phyloP scores from a whole-genome alignment of 202 grass and related monocot genomes.

The Eragrostis tef region DNA sequence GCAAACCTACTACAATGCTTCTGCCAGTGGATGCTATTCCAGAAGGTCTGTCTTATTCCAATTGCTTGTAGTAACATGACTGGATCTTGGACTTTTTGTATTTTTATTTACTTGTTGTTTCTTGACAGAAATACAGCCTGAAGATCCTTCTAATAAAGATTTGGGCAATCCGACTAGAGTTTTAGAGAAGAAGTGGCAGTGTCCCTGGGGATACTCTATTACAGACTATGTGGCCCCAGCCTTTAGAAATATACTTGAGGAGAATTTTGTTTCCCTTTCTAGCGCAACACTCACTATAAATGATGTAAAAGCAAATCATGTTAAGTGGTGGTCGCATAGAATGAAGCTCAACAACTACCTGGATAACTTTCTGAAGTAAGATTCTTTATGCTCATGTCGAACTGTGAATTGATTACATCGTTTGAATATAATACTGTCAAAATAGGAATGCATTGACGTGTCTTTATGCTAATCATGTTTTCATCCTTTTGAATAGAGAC shows the following conservation, averaged over 20 bases:
- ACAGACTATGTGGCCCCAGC: constrained; percentile 69
- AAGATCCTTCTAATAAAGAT: constrained; percentile 51
- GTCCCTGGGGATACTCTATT: constrained; percentile 78
- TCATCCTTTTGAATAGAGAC: constrained; percentile 56
- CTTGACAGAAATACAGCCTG: constrained; percentile 60
- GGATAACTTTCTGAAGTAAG: constrained; percentile 67
- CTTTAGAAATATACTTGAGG: constrained; percentile 69
- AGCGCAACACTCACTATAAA: constrained; percentile 31
- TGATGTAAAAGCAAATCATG: constrained; percentile 50
- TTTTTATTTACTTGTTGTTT: constrained; percentile 26
- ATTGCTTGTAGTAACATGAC: constrained; percentile 20
- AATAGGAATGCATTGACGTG: constrained; percentile 7
- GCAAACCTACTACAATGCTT: constrained; percentile 74
- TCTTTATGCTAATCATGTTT: constrained; percentile 34
- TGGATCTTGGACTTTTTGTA: constrained; percentile 28
- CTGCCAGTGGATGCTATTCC: constrained; percentile 65
- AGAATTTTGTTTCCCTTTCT: constrained; percentile 70
- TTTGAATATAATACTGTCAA: constrained; percentile 10
- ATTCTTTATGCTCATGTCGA: constrained; percentile 38
- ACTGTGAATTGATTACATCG: constrained; percentile 30
- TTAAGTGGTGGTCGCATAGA: constrained; percentile 82
- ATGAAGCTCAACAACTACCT: constrained; percentile 68
- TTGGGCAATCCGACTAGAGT: constrained; percentile 21
- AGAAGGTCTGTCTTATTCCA: constrained; percentile 59
- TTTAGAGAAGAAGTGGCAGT: constrained; percentile 65